These are phyloP conservation scores for Fusarium austroafricanum DNA, from an alignment of 2,329 filamentous ascomycete genomes.

Conservation along the genomic window DNA sequence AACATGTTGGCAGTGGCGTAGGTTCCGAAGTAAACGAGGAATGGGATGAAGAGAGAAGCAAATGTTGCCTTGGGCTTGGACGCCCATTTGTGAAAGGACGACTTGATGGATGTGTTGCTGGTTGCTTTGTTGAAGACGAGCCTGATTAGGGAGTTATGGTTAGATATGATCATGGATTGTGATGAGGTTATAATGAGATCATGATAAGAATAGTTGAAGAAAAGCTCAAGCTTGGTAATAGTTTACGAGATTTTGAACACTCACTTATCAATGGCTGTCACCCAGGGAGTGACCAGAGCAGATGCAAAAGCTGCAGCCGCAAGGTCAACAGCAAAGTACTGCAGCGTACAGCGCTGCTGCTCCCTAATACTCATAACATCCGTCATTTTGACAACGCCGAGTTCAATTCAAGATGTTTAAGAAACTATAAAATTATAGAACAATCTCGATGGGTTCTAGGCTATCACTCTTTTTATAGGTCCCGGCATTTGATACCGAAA, in stretches of 20 bases:
- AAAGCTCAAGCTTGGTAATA: too few species aligned
- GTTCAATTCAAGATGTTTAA: background rate
- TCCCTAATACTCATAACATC: slow-evolving; percentile 41
- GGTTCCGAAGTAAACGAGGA: slow-evolving; percentile 45
- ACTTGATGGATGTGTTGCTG: slow-evolving; percentile 35
- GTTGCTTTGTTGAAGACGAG: slow-evolving; percentile 43
- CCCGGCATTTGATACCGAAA: slow-evolving; percentile 1
- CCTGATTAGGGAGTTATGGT: background rate
- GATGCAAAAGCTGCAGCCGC: slow-evolving; percentile 40
- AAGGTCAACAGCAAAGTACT: slow-evolving; percentile 43
- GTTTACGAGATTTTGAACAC: background rate
- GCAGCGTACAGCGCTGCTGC: slow-evolving; percentile 41
- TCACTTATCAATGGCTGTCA: slow-evolving; percentile 45
- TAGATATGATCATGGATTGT: background rate
- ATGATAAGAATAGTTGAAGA: too few species aligned
- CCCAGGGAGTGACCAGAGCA: slow-evolving; percentile 44
- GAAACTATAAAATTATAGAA: background rate
- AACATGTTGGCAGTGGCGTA: slow-evolving; percentile 45
- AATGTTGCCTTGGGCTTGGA: slow-evolving; percentile 39
- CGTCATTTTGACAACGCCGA: slow-evolving; percentile 28
- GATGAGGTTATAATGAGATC: background rate
- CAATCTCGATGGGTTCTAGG: background rate
- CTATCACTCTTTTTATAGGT: slow-evolving; percentile 25
- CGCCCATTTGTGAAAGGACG: slow-evolving; percentile 39
- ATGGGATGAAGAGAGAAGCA: slow-evolving; percentile 39